These are phyloP conservation scores for Suillus spraguei DNA, from an alignment of 768 basidiomycete genomes.

Conservation along the genomic window DNA sequence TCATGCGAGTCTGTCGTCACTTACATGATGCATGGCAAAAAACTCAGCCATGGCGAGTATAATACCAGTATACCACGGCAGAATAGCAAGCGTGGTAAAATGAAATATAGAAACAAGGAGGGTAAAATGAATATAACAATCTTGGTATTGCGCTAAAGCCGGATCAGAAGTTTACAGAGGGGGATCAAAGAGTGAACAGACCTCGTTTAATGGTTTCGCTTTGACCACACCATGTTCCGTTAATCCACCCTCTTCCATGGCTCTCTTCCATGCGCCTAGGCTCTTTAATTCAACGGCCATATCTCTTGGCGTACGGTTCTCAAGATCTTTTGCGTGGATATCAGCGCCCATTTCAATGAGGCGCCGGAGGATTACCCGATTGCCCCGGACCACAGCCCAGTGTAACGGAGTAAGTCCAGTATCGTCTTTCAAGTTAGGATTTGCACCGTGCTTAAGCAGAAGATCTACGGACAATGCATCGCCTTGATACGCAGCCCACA, in stretches of 20 bases:
- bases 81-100: constrained; percentile 78
- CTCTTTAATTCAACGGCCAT: constrained; percentile 96
- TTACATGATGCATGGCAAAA: constrained; percentile 92
- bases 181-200: constrained; percentile 32
- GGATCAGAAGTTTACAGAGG: constrained; percentile 11
- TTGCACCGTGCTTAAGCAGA: constrained; percentile 86
- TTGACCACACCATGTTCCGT: constrained; percentile 72
- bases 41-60: constrained; percentile 84
- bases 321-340: constrained; percentile 75
- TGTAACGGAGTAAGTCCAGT: constrained; percentile 87
- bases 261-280: constrained; percentile 86
- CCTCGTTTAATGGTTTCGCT: constrained; percentile 71
- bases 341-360: constrained; percentile 88
- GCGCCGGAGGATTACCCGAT: constrained; percentile 80
- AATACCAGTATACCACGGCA: constrained; percentile 90
- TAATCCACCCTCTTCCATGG: constrained; percentile 85
- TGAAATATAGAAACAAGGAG: constrained; percentile 74
- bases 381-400: constrained; percentile 98
- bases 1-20: constrained; percentile 29
- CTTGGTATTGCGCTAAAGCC: constrained; percentile 73
- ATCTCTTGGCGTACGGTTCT: constrained; percentile 87
- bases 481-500: constrained; percentile 99
- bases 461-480: constrained; percentile 95
- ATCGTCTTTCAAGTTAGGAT: constrained; percentile 74
- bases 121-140: constrained; percentile 80